Base-by-base conservation (phyloP, 78 protist species). In the Polysphondylium violaceum region DNA sequence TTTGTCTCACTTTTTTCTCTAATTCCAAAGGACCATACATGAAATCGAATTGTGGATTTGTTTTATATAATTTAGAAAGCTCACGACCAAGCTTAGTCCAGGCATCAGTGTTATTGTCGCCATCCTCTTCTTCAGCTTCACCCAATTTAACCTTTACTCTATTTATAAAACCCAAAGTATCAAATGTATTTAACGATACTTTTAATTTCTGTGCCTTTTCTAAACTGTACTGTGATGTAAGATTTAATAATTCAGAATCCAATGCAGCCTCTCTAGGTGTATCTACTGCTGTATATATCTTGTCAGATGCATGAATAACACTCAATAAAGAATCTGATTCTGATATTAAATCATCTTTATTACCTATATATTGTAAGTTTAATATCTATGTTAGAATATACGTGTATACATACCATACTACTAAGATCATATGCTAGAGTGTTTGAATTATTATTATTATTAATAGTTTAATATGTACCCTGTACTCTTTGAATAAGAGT, bases 1-100 rank as follows among this genome's bases (percentile, higher is more conserved):
- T n/a, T 50, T 23, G 50, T 50, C 23, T 77, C 27, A 11, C 43
- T 25, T 50, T 38, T 74, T 81, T 69, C 47, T 67, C 78, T 3
- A 81, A 55, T 21, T 69, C 58, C 38, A 81, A 69, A 19, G 90
- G 90, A n/a, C 90, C 90, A 58, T 81, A 81, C 90, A 81, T 81
- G 41, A 81, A 81, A 19, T 81, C 90, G 47, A 68, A 81, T 12
- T 7, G 51, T 19, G 90, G 90, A 33, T 36, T 19, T 0, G 61
- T 17, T n/a, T 55, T 44, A 43, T 40, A 81, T 6, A 40, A 3
- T 29, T 31, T 5, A 12, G 31, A 16, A 8, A 81, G 51, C 1
- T 33, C 2, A n/a, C 35, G 74, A 60, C 90, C 75, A 27, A 72
- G 61, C 38, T n/a, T 81, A 21, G 16, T 25, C 65, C 65, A 67